phyloP scores from a whole-genome alignment of 768 basidiomycete genomes.

The Auricularia cornea region DNA sequence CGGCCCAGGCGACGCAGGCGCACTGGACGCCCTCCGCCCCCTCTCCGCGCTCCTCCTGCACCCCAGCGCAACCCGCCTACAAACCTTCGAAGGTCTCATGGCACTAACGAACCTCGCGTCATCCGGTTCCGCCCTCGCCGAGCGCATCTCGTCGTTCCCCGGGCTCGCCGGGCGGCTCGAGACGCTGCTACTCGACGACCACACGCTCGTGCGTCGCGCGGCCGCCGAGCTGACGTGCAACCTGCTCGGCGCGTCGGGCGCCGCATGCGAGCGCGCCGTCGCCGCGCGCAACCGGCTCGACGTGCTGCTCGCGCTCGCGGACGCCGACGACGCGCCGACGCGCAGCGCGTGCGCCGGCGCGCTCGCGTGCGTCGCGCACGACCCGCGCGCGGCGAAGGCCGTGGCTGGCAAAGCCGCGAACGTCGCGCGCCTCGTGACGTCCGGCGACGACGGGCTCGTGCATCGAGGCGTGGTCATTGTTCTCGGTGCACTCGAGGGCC shows the following conservation, averaged over 20 bases:
- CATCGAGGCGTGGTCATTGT: slow-evolving; percentile 76
- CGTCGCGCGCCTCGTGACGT: slow-evolving; percentile 21
- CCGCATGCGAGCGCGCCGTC: slow-evolving; percentile 65
- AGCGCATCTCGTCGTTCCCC: slow-evolving; percentile 43
- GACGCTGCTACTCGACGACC: slow-evolving; percentile 71
- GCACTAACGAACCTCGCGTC: slow-evolving; percentile 93
- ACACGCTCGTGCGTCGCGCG: slow-evolving; percentile 73
- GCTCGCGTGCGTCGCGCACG: slow-evolving; percentile 72
- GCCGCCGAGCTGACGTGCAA: slow-evolving; percentile 91
- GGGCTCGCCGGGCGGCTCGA: slow-evolving; percentile 61
- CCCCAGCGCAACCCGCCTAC: slow-evolving; percentile 59
- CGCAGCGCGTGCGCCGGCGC: slow-evolving; percentile 87
- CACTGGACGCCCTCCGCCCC: slow-evolving; percentile 79
- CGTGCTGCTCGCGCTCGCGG: slow-evolving; percentile 74
- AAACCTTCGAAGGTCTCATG: slow-evolving; percentile 91
- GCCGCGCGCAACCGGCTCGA: slow-evolving; percentile 54
- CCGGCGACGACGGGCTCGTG: slow-evolving; percentile 51
- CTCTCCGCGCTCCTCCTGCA: slow-evolving; percentile 66
- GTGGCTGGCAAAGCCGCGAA: slow-evolving; percentile 30
- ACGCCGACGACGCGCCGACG: slow-evolving; percentile 79
- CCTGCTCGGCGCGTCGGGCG: slow-evolving; percentile 68
- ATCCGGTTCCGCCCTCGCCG: slow-evolving; percentile 53
- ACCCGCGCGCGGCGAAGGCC: slow-evolving; percentile 37
- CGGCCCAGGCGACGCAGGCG: slow-evolving; percentile 69
- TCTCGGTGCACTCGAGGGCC: slow-evolving; percentile 48